phyloP scores from a whole-genome alignment of 345 rosid genomes.

The Eutrema japonicum region DNA sequence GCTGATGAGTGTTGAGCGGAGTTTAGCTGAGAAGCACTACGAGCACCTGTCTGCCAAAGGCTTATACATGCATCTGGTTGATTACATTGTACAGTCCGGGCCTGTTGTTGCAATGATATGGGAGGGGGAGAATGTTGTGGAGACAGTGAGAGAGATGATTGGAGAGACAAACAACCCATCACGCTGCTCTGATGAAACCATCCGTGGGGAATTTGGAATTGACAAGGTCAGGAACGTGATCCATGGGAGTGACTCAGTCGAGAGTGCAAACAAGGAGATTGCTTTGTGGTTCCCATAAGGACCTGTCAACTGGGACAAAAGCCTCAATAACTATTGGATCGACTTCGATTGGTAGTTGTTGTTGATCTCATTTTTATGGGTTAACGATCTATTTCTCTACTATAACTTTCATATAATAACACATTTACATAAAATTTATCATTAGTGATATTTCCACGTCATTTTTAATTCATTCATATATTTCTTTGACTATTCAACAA shows the following conservation, averaged over 20 bases:
- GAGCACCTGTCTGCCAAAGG: conserved; percentile 79
- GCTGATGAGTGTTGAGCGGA: conserved; percentile 64
- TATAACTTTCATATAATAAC: too few species aligned
- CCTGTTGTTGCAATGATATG: conserved; percentile 97
- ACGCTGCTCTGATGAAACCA: conserved; percentile 75
- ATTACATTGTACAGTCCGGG: conserved; percentile 84
- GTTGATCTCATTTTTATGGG: too few species aligned
- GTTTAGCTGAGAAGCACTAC: conserved; percentile 94
- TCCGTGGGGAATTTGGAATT: conserved; percentile 90
- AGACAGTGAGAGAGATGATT: conserved; percentile 84
- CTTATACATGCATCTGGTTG: conserved; percentile 84
- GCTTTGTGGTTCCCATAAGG: conserved; percentile 94
- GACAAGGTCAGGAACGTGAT: conserved; percentile 95
- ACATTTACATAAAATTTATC: too few species aligned
- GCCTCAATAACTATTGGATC: conserved; percentile 39
- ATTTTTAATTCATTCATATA: too few species aligned
- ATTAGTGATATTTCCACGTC: too few species aligned
- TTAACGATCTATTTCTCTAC: too few species aligned
- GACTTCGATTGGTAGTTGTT: too few species aligned
- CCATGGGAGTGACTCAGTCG: conserved; percentile 88
- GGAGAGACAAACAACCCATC: conserved; percentile 99
- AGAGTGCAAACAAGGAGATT: conserved; percentile 84
- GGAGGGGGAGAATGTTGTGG: conserved; percentile 90
- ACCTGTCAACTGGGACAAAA: conserved; percentile 79
- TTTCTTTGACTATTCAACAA: too few species aligned